A percentile compares a stretch with the other conserved stretches of the same genome.
These are phyloP conservation scores for Schizochytrium sp. DNA, from an alignment of 108 stramenopile genomes.

Conservation along the genomic window DNA sequence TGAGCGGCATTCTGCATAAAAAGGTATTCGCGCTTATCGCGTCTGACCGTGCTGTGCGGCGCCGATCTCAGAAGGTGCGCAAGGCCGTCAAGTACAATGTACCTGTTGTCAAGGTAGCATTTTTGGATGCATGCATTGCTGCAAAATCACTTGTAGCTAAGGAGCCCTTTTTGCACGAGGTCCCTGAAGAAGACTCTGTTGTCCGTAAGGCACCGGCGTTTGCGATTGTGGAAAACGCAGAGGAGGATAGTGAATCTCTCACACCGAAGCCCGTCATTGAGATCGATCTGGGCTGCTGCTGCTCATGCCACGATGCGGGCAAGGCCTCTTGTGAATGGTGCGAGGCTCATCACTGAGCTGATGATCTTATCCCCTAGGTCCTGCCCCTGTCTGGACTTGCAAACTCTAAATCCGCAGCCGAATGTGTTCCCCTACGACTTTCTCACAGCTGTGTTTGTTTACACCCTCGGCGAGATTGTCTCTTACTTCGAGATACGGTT, in stretches of 20 bases:
- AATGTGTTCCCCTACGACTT: too few species aligned
- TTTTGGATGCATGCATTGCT: neutral
- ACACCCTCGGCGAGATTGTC: too few species aligned
- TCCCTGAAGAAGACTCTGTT: neutral
- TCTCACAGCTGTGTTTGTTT: too few species aligned
- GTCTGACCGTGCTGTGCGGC: neutral
- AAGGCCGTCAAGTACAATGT: constrained; percentile 46
- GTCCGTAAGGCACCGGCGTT: neutral
- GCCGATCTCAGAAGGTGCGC: constrained; percentile 20
- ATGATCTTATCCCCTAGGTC: too few species aligned
- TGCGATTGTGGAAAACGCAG: neutral
- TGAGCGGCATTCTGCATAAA: constrained; percentile 34
- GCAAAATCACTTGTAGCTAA: constrained; percentile 23
- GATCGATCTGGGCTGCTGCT: constrained; percentile 59
- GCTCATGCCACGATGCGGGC: constrained; percentile 52
- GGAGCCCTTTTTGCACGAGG: neutral
- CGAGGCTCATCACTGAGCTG: constrained; percentile 32
- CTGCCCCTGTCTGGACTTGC: too few species aligned
- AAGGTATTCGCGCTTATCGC: constrained; percentile 10
- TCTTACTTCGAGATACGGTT: too few species aligned
- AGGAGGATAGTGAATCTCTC: neutral
- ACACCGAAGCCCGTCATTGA: neutral
- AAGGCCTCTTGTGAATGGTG: constrained; percentile 54
- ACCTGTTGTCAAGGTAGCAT: constrained; percentile 6
- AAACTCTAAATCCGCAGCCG: too few species aligned